Conservation (phyloP, 306 rosid genomes). For the Corylus heterophylla region DNA sequence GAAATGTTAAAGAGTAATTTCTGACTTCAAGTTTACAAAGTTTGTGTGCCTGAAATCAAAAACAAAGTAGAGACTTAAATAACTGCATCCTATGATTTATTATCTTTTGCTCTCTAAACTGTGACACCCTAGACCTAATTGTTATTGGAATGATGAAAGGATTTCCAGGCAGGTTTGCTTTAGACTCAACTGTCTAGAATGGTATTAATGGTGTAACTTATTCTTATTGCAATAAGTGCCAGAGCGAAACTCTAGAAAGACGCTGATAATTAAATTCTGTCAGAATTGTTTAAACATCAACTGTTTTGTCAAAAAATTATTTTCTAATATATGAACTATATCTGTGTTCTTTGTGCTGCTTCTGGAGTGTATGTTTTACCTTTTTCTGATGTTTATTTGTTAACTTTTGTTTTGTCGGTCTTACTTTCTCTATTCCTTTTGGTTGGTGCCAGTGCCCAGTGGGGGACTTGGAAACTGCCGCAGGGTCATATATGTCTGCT, state of each 20-base stretch:
- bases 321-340: neutral
- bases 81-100: neutral
- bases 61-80: neutral
- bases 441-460: conserved; percentile 55
- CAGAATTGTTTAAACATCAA: neutral
- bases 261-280: neutral
- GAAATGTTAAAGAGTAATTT: neutral
- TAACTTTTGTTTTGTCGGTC: neutral
- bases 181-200: neutral
- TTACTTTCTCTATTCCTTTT: conserved; percentile 8
- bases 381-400: conserved; percentile 1
- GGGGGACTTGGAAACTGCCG: conserved; percentile 72
- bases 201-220: neutral
- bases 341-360: neutral
- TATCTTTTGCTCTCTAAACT: neutral
- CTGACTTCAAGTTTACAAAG: neutral
- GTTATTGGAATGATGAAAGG: neutral
- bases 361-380: neutral
- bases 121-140: neutral
- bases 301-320: neutral
- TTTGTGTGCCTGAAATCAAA: neutral
- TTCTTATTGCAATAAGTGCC: neutral
- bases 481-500: conserved; percentile 56
- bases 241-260: neutral
- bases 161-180: neutral